Conservation (phyloP, 75 land plant genomes). For the Cupressus sempervirens region DNA sequence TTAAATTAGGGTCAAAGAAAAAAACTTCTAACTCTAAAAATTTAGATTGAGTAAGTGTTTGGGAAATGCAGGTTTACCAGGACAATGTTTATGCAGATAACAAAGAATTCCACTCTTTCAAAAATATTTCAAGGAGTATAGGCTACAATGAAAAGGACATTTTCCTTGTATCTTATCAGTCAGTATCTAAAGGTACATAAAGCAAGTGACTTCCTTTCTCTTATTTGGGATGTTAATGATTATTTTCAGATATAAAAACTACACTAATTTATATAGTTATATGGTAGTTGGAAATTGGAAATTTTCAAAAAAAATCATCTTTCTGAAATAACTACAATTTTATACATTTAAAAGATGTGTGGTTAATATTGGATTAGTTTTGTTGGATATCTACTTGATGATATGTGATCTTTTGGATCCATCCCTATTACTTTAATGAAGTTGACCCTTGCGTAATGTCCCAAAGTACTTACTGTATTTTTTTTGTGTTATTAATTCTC, state of each 20-base stretch:
- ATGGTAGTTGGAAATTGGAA: neutral
- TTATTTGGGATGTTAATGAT: neutral
- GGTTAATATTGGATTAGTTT: neutral
- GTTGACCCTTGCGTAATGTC: too few species aligned
- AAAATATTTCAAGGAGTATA: constrained; percentile 90
- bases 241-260: neutral
- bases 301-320: neutral
- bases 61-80: constrained; percentile 82
- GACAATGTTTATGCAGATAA: constrained; percentile 89
- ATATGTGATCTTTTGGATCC: neutral
- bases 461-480: too few species aligned
- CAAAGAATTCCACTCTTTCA: constrained; percentile 93
- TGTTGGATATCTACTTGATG: neutral
- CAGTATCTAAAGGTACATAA: constrained; percentile 86
- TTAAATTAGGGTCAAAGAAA: neutral
- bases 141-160: constrained; percentile 82
- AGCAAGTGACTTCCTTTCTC: neutral
- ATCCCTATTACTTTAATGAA: neutral
- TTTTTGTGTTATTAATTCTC: too few species aligned
- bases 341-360: neutral
- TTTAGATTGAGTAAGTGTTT: neutral
- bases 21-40: neutral
- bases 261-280: neutral
- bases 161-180: constrained; percentile 80
- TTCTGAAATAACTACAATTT: neutral